Percentiles rank a stretch among this genome's conserved stretches.
phyloP scores from a whole-genome alignment of 2,329 filamentous ascomycete genomes.

The Diplodia scrobiculata region DNA sequence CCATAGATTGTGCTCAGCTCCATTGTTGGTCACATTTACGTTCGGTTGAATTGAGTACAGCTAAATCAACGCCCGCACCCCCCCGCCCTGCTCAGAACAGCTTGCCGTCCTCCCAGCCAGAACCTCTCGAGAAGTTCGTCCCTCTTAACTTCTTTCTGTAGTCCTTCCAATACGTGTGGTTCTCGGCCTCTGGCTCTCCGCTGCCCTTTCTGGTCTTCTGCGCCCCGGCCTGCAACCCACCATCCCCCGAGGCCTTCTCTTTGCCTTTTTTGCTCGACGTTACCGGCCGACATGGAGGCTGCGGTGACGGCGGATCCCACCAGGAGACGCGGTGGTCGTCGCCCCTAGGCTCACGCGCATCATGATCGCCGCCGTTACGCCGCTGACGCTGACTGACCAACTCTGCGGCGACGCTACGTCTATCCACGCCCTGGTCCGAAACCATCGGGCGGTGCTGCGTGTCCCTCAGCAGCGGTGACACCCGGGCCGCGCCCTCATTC shows the following conservation, averaged over 20 bases:
- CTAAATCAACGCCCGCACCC: too few relatives aligned
- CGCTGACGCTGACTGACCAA: background rate
- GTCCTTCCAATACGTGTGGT: background rate
- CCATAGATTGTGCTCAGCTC: too few relatives aligned
- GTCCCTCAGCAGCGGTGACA: background rate
- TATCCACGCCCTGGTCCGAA: slow-evolving; percentile 3
- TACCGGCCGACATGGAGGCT: too few relatives aligned
- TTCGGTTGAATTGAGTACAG: too few relatives aligned
- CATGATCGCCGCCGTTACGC: background rate
- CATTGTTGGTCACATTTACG: too few relatives aligned
- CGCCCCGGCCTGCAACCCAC: background rate
- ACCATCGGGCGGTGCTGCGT: slow-evolving; percentile 10
- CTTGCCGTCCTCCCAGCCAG: background rate
- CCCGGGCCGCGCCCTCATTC: background rate
- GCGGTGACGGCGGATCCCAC: slow-evolving; percentile 6
- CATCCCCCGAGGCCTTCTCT: background rate
- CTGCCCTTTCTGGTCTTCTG: background rate
- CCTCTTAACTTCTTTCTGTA: background rate
- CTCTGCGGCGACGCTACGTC: slow-evolving; percentile 6
- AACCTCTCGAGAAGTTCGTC: background rate
- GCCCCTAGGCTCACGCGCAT: background rate
- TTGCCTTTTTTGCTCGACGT: background rate
- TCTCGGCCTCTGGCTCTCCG: background rate
- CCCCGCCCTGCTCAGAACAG: background rate
- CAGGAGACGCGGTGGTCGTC: slow-evolving; percentile 12